These are phyloP conservation scores for Cyberlindnera sargentensis DNA, from an alignment of 805 yeast genomes.

Conservation along the genomic window DNA sequence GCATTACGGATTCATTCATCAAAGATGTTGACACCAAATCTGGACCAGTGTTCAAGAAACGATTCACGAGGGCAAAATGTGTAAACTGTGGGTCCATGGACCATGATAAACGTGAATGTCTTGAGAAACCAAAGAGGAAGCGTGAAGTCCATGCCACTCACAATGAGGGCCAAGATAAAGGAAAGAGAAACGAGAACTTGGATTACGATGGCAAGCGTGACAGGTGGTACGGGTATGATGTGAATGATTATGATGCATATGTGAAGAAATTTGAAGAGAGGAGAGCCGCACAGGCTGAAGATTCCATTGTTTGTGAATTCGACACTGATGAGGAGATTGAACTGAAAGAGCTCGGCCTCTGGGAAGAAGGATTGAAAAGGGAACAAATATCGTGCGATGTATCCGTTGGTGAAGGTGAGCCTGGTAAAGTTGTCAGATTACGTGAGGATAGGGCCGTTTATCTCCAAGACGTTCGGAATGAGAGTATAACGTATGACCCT, in stretches of 20 bases:
- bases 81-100: constrained; percentile 48
- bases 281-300: constrained; percentile 5
- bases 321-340: constrained; percentile 41
- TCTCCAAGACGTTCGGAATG: constrained; percentile 39
- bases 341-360: constrained; percentile 32
- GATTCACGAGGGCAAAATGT: constrained; percentile 34
- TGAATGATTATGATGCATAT: constrained; percentile 50
- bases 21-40: constrained; percentile 1
- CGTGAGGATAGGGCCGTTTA: constrained; percentile 75
- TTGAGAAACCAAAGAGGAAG: constrained; percentile 45
- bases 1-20: constrained; percentile 44
- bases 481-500: constrained; percentile 45
- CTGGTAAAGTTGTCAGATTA: constrained; percentile 45
- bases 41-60: not conserved
- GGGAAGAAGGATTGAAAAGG: constrained; percentile 12
- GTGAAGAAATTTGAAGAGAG: constrained; percentile 38
- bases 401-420: constrained; percentile 28
- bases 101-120: constrained; percentile 47
- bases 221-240: constrained; percentile 60
- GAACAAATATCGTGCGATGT: not conserved
- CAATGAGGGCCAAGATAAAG: constrained; percentile 2
- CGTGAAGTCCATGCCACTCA: constrained; percentile 11
- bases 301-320: constrained; percentile 9
- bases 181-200: constrained; percentile 19
- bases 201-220: constrained; percentile 26